phyloP scores from a whole-genome alignment of 2,329 filamentous ascomycete genomes.

The Drechslerella stenobrocha region DNA sequence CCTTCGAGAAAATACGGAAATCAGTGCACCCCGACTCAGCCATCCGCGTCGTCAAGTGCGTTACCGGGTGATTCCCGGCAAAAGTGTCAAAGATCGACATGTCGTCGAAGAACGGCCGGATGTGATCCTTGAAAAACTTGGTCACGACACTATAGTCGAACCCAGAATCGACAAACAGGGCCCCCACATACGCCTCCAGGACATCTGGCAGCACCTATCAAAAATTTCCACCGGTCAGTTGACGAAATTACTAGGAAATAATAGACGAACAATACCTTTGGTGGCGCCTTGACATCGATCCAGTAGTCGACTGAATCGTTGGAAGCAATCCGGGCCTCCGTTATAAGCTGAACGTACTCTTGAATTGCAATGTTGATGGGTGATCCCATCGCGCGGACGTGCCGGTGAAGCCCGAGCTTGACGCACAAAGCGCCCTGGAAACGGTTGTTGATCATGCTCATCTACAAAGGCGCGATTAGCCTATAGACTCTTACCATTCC shows the following conservation, averaged over 20 bases:
- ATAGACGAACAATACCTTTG: too few relatives aligned
- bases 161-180: constrained; percentile 83
- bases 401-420: constrained; percentile 73
- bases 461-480: constrained; percentile 57
- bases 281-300: constrained; percentile 64
- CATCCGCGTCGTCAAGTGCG: constrained; percentile 60
- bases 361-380: constrained; percentile 60
- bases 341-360: constrained; percentile 65
- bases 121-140: constrained; percentile 73
- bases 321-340: constrained; percentile 60
- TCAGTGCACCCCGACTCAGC: constrained; percentile 55
- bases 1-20: constrained; percentile 63
- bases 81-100: constrained; percentile 85
- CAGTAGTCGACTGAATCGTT: constrained; percentile 69
- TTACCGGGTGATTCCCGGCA: constrained; percentile 83
- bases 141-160: constrained; percentile 76
- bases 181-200: constrained; percentile 84
- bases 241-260: too few relatives aligned
- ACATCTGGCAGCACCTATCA: constrained; percentile 73
- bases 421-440: constrained; percentile 84
- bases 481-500: background rate
- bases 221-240: constrained; percentile 16
- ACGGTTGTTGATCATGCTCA: constrained; percentile 98
- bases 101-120: constrained; percentile 78
- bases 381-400: constrained; percentile 64